Evolutionary conservation across 1,284 basidiomycete species (phyloP), one percentile per base, ranked within the genome.

Genomic region (Ceratobasidium sp.): DNA sequence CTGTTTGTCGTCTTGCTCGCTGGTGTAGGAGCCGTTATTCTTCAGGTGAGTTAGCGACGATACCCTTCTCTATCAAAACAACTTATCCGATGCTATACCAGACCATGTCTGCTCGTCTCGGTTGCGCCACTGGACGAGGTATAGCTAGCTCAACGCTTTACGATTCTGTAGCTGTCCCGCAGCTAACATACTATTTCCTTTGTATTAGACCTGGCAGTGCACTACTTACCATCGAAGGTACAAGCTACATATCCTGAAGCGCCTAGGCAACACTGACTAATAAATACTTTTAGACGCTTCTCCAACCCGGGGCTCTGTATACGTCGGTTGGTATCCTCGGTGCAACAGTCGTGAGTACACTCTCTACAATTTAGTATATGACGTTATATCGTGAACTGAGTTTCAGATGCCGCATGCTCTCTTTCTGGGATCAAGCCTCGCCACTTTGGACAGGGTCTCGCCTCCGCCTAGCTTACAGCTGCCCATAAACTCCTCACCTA

Each of bases 1-100:
- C 85, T 97, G 43, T 96, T 96, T 78, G 86, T 97, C 58, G 89
- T 97, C 10, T 85, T 97, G 1, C 79, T 97, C 18, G 86, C 94
- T 0, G 93, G 93, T 21, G 77, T 96, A 18, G 89, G 94, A 71
- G 95, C 93, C 12, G 87, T 92, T 1, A 86, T 91, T 71, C 83
- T 94, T 28, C 92, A 93, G 84, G 89, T 89, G 61, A 36, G 81
- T 78, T 76, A 6, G n/a, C n/a, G 75, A 16, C 16, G 12, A 18
- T 21, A 23, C n/a, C n/a, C n/a, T 21, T n/a, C 3, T 14, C 12
- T n/a, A 14, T 5, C 4, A 8, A 58, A n/a, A 4, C 12, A 45
- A 30, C 14, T n/a, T 39, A 45, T 36, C n/a, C 34, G n/a, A 73
- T 79, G 73, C 39, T n/a, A n/a, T n/a, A n/a, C 77, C 77, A 39